A percentile compares a stretch with the other conserved stretches of the same genome.
Evolutionary conservation across 345 rosid genomes (phyloP).

Genomic region (Populus pruinosa): DNA sequence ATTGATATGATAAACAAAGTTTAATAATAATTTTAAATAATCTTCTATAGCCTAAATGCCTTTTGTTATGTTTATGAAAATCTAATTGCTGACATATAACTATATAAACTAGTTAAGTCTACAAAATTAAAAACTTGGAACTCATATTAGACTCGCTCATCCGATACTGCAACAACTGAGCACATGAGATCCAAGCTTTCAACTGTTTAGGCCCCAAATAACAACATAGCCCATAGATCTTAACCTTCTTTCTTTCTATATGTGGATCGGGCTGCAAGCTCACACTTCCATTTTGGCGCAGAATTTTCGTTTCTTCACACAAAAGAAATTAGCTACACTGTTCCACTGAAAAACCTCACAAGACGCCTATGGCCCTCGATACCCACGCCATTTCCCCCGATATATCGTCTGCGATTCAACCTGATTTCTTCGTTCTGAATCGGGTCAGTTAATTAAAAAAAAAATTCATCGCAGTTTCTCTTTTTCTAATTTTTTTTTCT

Average conservation of each 20-base stretch:
- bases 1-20: too few species aligned
- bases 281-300: background rate
- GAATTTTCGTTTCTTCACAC: background rate
- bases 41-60: too few species aligned
- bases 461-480: background rate
- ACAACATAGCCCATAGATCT: background rate
- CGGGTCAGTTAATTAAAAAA: background rate
- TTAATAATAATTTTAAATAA: too few species aligned
- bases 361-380: constrained; percentile 37
- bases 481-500: too few species aligned
- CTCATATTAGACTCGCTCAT: too few species aligned
- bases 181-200: too few species aligned
- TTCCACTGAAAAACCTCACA: background rate
- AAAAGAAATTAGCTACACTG: background rate
- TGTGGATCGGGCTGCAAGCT: background rate
- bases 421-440: background rate
- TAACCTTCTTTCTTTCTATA: background rate
- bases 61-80: too few species aligned
- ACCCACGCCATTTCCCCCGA: constrained; percentile 16
- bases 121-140: too few species aligned
- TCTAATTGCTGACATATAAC: too few species aligned
- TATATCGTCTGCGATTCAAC: constrained; percentile 1
- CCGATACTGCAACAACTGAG: too few species aligned
- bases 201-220: too few species aligned
- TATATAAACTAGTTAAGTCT: too few species aligned